phyloP scores from a whole-genome alignment of 1,284 basidiomycete genomes.

The Pyrrhoderma lamaoense region DNA sequence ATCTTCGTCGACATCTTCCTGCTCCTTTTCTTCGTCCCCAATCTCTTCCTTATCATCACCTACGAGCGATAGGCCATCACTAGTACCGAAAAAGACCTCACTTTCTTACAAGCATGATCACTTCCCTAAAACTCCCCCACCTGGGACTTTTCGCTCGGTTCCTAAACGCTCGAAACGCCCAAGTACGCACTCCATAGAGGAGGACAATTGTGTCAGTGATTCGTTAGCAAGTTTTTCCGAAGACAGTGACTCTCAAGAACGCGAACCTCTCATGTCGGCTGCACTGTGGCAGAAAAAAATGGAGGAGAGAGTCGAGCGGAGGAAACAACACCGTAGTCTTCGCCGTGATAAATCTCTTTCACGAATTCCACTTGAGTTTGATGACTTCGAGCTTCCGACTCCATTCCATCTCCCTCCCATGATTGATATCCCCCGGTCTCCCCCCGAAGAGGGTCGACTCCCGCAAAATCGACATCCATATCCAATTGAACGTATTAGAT shows the following conservation, averaged over 20 bases:
- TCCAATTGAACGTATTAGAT: background rate
- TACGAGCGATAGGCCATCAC: too few species aligned
- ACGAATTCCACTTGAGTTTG: slow-evolving; percentile 2
- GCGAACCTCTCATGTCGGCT: slow-evolving; percentile 7
- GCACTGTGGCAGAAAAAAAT: slow-evolving; percentile 10
- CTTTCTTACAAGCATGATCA: slow-evolving; percentile 2
- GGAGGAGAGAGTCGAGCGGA: background rate
- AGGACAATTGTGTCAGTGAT: background rate
- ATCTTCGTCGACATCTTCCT: background rate
- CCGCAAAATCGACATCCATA: background rate
- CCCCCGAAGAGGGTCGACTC: too few species aligned
- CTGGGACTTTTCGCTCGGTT: slow-evolving; percentile 11
- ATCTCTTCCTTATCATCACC: background rate
- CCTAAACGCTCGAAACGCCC: background rate
- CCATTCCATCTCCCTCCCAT: background rate
- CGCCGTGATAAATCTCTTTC: background rate
- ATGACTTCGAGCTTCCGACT: too few species aligned
- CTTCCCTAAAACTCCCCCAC: slow-evolving; percentile 7
- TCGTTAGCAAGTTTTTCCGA: background rate
- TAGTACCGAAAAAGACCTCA: background rate
- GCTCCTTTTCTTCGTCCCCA: background rate
- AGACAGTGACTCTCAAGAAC: background rate
- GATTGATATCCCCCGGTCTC: background rate
- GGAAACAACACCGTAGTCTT: background rate
- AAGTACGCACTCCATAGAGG: background rate